Percentiles rank a stretch among this genome's conserved stretches.
Evolutionary conservation across 495 filamentous ascomycete species (phyloP).

Genomic region (Talaromyces liani): DNA sequence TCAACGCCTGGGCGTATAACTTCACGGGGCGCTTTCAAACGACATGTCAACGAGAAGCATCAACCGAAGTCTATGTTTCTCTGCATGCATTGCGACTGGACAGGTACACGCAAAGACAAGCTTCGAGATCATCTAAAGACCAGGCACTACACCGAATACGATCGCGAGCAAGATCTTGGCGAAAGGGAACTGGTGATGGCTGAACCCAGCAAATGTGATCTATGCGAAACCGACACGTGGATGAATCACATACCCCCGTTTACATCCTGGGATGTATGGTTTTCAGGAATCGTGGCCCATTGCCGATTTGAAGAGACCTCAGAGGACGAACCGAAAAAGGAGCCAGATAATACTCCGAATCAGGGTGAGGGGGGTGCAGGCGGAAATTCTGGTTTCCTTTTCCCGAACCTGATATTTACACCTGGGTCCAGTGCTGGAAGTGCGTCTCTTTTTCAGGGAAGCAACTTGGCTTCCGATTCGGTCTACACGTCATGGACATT

Average conservation of each 20-base stretch:
- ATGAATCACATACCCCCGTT: neutral
- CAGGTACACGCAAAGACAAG: neutral
- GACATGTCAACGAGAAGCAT: slow-evolving; percentile 5
- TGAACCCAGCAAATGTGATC: neutral
- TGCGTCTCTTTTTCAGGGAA: neutral
- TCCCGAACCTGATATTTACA: neutral
- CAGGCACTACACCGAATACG: neutral
- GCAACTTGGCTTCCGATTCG: neutral
- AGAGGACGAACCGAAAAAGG: neutral
- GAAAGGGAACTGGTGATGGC: neutral
- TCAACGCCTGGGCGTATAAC: neutral
- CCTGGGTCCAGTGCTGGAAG: neutral
- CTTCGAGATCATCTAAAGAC: neutral
- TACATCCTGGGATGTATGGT: neutral
- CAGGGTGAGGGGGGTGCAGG: neutral
- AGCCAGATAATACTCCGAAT: neutral
- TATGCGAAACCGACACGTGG: neutral
- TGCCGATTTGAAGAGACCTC: neutral
- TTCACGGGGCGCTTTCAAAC: neutral
- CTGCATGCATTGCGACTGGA: neutral
- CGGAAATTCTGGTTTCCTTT: neutral
- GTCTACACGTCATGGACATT: neutral
- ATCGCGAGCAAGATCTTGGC: neutral
- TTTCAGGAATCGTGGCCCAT: neutral
- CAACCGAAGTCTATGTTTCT: slow-evolving; percentile 2